phyloP scores from a whole-genome alignment of 2,329 filamentous ascomycete species.

The Epicoccum sorghinum region DNA sequence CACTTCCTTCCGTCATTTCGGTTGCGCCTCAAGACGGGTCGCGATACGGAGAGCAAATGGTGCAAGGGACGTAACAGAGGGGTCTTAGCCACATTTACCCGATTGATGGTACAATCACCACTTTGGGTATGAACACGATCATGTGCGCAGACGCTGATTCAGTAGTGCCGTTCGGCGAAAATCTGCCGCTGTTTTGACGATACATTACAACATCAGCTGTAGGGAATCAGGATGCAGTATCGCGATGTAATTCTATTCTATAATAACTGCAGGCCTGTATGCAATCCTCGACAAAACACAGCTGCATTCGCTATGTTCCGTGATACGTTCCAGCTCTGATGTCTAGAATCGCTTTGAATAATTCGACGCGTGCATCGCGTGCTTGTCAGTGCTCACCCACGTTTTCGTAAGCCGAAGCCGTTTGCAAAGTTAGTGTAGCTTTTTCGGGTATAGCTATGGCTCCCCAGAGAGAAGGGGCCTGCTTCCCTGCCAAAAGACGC shows the following conservation, averaged over 20 bases:
- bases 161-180: background rate
- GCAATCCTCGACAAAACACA: background rate
- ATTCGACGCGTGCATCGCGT: background rate
- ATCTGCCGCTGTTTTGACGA: constrained; percentile 2
- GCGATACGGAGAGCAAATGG: constrained; percentile 29
- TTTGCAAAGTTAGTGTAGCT: constrained; percentile 15
- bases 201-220: background rate
- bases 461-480: constrained; percentile 22
- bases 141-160: background rate
- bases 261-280: too few species aligned
- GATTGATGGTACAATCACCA: constrained; percentile 11
- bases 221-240: background rate
- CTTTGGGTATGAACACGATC: constrained; percentile 7
- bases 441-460: constrained; percentile 8
- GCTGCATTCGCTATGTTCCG: background rate
- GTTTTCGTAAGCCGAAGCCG: constrained; percentile 16
- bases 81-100: constrained; percentile 2
- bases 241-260: background rate
- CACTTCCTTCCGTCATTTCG: background rate
- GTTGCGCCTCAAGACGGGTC: constrained; percentile 5
- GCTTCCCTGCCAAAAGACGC: constrained; percentile 17
- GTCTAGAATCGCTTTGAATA: too few species aligned
- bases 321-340: background rate
- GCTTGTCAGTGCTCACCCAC: constrained; percentile 9
- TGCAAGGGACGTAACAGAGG: constrained; percentile 19